Evolutionary conservation across 2,329 filamentous ascomycete genomes (phyloP).

Genomic region (Aureobasidium sp.): DNA sequence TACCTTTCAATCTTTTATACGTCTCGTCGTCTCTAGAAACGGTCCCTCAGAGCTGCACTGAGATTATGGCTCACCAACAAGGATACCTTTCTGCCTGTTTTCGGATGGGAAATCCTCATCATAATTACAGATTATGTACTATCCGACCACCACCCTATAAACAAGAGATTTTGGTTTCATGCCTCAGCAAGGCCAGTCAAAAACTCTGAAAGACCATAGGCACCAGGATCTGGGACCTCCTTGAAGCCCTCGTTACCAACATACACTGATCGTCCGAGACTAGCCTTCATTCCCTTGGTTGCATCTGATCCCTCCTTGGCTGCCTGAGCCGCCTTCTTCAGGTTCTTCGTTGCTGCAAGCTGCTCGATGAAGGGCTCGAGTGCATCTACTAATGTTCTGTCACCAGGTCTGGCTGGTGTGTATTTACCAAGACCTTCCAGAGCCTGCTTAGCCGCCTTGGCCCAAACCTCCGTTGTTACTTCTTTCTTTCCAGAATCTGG

Average conservation of each 20-base stretch:
- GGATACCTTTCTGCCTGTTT: not conserved
- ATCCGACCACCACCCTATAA: not conserved
- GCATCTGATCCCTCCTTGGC: conserved; percentile 68
- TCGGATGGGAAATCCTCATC: not conserved
- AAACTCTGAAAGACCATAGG: conserved; percentile 75
- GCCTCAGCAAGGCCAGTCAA: conserved; percentile 63
- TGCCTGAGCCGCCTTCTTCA: conserved; percentile 67
- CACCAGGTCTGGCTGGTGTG: conserved; percentile 81
- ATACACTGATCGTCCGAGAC: conserved; percentile 75
- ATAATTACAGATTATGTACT: not conserved
- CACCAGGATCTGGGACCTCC: conserved; percentile 66
- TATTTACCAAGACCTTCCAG: conserved; percentile 68
- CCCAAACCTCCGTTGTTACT: conserved; percentile 47
- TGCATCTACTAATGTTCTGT: conserved; percentile 85
- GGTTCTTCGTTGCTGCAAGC: conserved; percentile 56
- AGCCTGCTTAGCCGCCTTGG: conserved; percentile 63
- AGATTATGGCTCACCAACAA: not conserved
- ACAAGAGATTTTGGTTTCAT: not conserved
- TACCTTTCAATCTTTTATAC: not conserved
- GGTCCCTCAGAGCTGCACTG: not conserved
- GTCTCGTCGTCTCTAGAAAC: not conserved
- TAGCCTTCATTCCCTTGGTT: conserved; percentile 89
- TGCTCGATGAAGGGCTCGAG: conserved; percentile 78
- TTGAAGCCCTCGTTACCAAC: conserved; percentile 68
- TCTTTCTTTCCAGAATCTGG: conserved; percentile 27